Evolutionary conservation across 169 alveolate genomes (phyloP).

Genomic region (Condylostoma magnum): DNA sequence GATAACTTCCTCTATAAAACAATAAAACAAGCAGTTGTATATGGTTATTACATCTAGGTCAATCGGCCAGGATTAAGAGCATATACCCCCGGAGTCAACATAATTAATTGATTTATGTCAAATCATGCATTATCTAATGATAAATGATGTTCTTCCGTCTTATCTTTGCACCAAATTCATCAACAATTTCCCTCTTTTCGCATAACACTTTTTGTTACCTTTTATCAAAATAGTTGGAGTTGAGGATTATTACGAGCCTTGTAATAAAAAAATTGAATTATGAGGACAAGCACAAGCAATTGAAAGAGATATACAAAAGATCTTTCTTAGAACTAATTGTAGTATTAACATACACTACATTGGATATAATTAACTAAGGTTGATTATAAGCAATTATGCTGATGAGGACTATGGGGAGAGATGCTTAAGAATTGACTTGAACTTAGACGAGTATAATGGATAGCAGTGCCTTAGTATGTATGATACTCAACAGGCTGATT

Average conservation of each 20-base stretch:
- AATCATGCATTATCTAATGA: not conserved
- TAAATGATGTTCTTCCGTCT: not conserved
- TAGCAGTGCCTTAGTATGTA: too few species aligned
- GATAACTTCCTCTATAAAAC: not conserved
- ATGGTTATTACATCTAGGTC: not conserved
- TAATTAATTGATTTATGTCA: not conserved
- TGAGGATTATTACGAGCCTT: not conserved
- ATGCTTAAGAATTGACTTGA: constrained; percentile 13
- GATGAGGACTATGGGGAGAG: constrained; percentile 17
- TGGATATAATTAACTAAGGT: not conserved
- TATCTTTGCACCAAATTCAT: not conserved
- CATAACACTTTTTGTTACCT: not conserved
- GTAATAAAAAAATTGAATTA: constrained; percentile 18
- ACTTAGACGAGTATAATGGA: constrained; percentile 18
- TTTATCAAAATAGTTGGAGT: not conserved
- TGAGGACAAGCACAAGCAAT: not conserved
- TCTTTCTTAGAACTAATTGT: constrained; percentile 1
- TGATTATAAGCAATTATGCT: not conserved
- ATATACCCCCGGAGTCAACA: not conserved
- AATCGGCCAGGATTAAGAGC: not conserved
- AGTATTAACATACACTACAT: not conserved
- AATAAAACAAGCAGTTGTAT: not conserved
- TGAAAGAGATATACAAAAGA: not conserved
- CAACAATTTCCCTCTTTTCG: not conserved
- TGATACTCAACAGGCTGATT: too few species aligned